Evolutionary conservation across 176 grass and related monocot species (phyloP), one percentile per base, ranked within the genome.

Genomic region (Phyllostachys edulis): DNA sequence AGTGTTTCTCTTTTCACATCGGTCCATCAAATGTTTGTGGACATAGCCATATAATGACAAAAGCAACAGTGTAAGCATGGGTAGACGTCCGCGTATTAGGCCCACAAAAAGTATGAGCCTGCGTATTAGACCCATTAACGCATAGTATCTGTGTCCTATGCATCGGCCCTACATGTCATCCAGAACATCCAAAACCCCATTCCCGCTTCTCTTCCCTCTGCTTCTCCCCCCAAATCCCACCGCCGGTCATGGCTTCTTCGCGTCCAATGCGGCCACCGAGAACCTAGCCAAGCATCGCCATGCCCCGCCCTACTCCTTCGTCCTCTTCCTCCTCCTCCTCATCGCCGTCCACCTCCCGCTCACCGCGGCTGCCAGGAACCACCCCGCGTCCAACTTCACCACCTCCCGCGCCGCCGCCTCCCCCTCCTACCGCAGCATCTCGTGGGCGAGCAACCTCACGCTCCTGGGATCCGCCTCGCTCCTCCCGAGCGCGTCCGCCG

Each of bases 371-470:
- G n/a, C n/a, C n/a, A n/a, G n/a, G n/a, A n/a, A n/a, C n/a, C n/a
- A n/a, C n/a, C n/a, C n/a, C n/a, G n/a, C n/a, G n/a, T n/a, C n/a
- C n/a, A n/a, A n/a, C n/a, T n/a, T n/a, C n/a, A n/a, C 45, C 9
- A 44, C 59, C 37, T 21, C 29, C 56, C 72, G 59, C 76, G 17
- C 77, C 10, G 23, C 63, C 40, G 40, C 7, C 40, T 42, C 40
- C 40, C 41, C 76, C 45, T 71, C 84, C 36, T 84, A 84, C 76
- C 78, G 81, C 71, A 61, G 67, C 78, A 88, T 90, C 73, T 92
- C 93, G 34, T 92, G 87, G 93, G 86, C 61, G 63, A 92, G 64
- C 72, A 92, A 96, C 88, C 85, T 92, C 68, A 96, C 88, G 32
- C 93, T 96, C 44, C 80, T 90, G 12, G 90, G 93, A 38, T 84